These are phyloP conservation scores for Tubosaeta brunneosetosa DNA, from an alignment of 768 basidiomycete species.

Conservation along the genomic window DNA sequence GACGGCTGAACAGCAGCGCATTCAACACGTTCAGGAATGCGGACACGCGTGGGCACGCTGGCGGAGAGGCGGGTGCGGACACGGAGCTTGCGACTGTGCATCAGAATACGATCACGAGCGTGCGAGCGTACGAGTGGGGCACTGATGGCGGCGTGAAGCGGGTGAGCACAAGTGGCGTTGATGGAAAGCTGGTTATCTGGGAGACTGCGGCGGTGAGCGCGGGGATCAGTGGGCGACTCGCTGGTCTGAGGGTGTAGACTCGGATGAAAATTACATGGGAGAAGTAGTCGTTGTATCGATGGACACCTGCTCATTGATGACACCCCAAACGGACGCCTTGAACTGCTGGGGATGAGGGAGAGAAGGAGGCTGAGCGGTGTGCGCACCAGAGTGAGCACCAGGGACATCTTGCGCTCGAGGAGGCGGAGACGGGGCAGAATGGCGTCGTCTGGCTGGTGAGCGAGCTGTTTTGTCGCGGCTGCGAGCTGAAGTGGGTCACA, in stretches of 20 bases:
- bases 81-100: slow-evolving; percentile 87
- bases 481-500: slow-evolving; percentile 46
- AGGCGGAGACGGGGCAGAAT: slow-evolving; percentile 72
- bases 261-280: slow-evolving; percentile 6
- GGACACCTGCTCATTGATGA: slow-evolving; percentile 73
- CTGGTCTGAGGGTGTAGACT: slow-evolving; percentile 41
- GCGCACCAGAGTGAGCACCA: slow-evolving; percentile 83
- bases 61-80: slow-evolving; percentile 38
- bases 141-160: slow-evolving; percentile 54
- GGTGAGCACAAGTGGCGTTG: slow-evolving; percentile 90
- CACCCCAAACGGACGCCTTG: slow-evolving; percentile 95
- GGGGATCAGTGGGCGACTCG: slow-evolving; percentile 45
- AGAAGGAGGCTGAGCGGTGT: neutral
- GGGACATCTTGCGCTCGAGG: slow-evolving; percentile 91
- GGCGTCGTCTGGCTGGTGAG: slow-evolving; percentile 71
- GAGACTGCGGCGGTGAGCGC: slow-evolving; percentile 54
- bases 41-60: slow-evolving; percentile 60
- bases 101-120: slow-evolving; percentile 96
- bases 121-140: slow-evolving; percentile 65
- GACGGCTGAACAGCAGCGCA: slow-evolving; percentile 86
- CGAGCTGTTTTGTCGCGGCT: slow-evolving; percentile 60
- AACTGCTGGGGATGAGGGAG: slow-evolving; percentile 48
- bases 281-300: slow-evolving; percentile 10
- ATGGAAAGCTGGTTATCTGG: slow-evolving; percentile 93
- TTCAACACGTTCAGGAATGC: slow-evolving; percentile 94